phyloP scores from a whole-genome alignment of 805 yeast genomes.

The Saccharomycopsis fodiens region DNA sequence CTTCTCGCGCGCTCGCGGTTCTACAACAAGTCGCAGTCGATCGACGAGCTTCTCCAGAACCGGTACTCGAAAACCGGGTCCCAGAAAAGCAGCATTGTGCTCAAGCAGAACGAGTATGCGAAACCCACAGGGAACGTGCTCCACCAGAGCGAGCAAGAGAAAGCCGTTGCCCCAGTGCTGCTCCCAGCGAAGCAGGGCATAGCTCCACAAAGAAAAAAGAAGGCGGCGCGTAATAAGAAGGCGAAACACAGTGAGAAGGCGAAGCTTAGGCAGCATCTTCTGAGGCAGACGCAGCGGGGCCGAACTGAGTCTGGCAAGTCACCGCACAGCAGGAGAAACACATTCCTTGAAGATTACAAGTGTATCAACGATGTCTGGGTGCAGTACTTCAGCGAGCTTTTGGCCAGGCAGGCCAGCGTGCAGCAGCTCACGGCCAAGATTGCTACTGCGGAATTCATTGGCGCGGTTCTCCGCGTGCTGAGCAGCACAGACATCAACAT shows the following conservation, averaged over 20 bases:
- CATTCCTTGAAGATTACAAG: constrained; percentile 10
- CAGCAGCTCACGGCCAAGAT: constrained; percentile 15
- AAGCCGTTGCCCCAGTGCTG: too few relatives aligned
- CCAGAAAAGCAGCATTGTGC: constrained; percentile 14
- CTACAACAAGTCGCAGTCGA: constrained; percentile 8
- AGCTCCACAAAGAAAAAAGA: too few relatives aligned
- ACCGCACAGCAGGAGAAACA: not conserved
- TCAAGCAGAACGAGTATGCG: not conserved
- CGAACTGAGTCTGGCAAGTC: not conserved
- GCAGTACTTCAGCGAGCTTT: constrained; percentile 10
- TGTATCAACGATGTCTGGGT: constrained; percentile 13
- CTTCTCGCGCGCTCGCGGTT: constrained; percentile 18
- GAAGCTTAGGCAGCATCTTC: not conserved
- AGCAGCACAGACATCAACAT: constrained; percentile 1
- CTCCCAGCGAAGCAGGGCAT: too few relatives aligned
- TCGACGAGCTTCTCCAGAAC: constrained; percentile 17
- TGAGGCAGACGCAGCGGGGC: not conserved
- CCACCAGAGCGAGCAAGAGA: not conserved
- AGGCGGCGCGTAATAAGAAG: not conserved
- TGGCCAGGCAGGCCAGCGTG: not conserved
- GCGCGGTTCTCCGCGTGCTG: constrained; percentile 12
- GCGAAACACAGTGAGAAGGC: not conserved
- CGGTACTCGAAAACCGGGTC: constrained; percentile 17
- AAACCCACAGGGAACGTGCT: not conserved
- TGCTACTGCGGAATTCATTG: constrained; percentile 18